Conservation (phyloP, 2,329 filamentous ascomycete species). For the Leptographium procerum region DNA sequence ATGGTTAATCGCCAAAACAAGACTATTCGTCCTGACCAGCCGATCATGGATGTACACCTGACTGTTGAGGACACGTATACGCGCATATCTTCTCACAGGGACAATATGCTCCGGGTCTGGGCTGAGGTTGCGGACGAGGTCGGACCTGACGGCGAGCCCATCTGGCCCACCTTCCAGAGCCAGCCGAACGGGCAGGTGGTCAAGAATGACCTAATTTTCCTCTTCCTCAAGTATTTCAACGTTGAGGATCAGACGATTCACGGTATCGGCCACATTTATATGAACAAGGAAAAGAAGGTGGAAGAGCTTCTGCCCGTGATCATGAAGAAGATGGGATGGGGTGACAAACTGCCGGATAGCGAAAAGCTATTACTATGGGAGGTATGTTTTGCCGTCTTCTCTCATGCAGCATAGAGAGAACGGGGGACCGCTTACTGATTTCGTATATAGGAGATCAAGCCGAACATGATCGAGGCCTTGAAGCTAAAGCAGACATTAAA, state of each 20-base stretch:
- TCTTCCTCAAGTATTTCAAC: constrained; percentile 92
- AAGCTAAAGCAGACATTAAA: constrained; percentile 84
- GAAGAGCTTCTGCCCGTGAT: constrained; percentile 73
- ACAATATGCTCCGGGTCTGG: constrained; percentile 75
- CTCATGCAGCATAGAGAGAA: neutral
- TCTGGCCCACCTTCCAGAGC: constrained; percentile 57
- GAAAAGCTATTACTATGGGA: constrained; percentile 67
- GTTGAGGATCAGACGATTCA: constrained; percentile 60
- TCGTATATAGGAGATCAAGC: constrained; percentile 71
- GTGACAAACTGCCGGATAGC: constrained; percentile 54
- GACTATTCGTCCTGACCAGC: constrained; percentile 81
- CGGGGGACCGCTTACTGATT: neutral
- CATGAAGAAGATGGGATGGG: constrained; percentile 75
- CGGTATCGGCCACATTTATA: constrained; percentile 76
- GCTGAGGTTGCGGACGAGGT: constrained; percentile 65
- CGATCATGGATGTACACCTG: constrained; percentile 65
- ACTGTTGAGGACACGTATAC: constrained; percentile 60
- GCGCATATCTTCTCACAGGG: constrained; percentile 44
- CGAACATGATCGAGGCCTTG: constrained; percentile 90
- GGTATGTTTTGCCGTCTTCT: constrained; percentile 24
- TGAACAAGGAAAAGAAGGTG: constrained; percentile 78
- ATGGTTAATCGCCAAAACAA: constrained; percentile 99
- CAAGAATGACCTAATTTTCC: constrained; percentile 57
- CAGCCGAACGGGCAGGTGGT: constrained; percentile 44
- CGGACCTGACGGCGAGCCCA: constrained; percentile 52